These are phyloP conservation scores for Coniosporium apollinis DNA, from an alignment of 495 filamentous ascomycete genomes.

Conservation along the genomic window DNA sequence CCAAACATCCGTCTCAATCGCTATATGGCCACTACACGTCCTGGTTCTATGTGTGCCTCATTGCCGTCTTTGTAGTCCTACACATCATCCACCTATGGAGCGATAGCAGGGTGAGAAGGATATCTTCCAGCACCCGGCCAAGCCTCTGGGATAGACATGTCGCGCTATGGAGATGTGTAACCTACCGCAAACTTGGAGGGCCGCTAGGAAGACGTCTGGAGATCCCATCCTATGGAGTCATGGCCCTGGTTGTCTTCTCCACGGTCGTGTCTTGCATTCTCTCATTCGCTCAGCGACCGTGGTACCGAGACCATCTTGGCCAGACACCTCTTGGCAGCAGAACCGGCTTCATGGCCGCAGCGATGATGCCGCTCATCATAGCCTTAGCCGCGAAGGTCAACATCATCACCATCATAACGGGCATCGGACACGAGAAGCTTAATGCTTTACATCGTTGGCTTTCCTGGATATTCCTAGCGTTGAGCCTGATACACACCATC, in stretches of 20 bases:
- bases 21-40: slow-evolving; percentile 21
- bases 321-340: slow-evolving; percentile 35
- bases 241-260: slow-evolving; percentile 13
- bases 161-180: slow-evolving; percentile 14
- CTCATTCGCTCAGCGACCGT: slow-evolving; percentile 20
- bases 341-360: slow-evolving; percentile 35
- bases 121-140: background rate
- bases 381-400: slow-evolving; percentile 24
- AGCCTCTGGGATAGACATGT: slow-evolving; percentile 7
- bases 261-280: slow-evolving; percentile 6
- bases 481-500: slow-evolving; percentile 38
- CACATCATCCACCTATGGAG: slow-evolving; percentile 9
- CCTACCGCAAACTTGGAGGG: slow-evolving; percentile 19
- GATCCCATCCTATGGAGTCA: slow-evolving; percentile 16
- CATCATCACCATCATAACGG: slow-evolving; percentile 34
- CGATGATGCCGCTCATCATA: slow-evolving; percentile 34
- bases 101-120: slow-evolving; percentile 4
- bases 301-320: slow-evolving; percentile 21
- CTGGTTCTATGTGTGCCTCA: slow-evolving; percentile 20
- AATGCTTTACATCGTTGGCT: slow-evolving; percentile 39
- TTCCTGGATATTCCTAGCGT: slow-evolving; percentile 34
- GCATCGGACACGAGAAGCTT: slow-evolving; percentile 38
- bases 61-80: slow-evolving; percentile 17
- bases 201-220: slow-evolving; percentile 14
- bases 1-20: too few relatives aligned